phyloP scores from a whole-genome alignment of 1,139 yeast species.

The Pichia cactophila region DNA sequence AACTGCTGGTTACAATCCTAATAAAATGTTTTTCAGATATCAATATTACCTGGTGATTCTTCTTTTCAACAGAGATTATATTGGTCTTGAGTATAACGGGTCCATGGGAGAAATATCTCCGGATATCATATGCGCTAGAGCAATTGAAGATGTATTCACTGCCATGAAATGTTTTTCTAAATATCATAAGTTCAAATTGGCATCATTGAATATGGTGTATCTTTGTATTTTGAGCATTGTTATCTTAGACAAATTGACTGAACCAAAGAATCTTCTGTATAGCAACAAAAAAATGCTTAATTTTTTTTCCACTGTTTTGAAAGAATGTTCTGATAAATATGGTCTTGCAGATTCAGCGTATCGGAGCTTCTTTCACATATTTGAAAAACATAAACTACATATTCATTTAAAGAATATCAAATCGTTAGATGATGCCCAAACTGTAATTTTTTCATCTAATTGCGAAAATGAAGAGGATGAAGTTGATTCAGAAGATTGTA shows the following conservation, averaged over 20 bases:
- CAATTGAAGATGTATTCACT: constrained; percentile 7
- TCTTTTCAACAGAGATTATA: constrained; percentile 6
- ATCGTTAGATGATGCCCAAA: neutral
- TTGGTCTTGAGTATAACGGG: neutral
- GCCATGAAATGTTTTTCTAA: constrained; percentile 2
- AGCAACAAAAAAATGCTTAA: constrained; percentile 1
- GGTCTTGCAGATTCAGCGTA: constrained; percentile 6
- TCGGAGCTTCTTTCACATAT: neutral
- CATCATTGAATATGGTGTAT: constrained; percentile 5
- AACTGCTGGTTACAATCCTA: constrained; percentile 5
- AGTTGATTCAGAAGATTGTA: neutral
- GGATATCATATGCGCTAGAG: constrained; percentile 1
- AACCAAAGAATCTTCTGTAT: neutral
- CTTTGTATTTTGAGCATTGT: constrained; percentile 3
- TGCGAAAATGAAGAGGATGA: neutral
- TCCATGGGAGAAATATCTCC: neutral
- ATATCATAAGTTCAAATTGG: constrained; percentile 1
- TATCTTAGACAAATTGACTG: constrained; percentile 3
- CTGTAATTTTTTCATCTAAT: neutral
- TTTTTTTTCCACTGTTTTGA: constrained; percentile 3
- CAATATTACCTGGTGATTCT: constrained; percentile 7
- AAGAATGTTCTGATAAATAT: constrained; percentile 2
- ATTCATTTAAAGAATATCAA: neutral
- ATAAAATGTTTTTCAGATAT: constrained; percentile 7
- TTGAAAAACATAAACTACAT: neutral